Base-by-base conservation (phyloP, 2,329 filamentous ascomycete species). In the Plectosphaerella cucumerina region DNA sequence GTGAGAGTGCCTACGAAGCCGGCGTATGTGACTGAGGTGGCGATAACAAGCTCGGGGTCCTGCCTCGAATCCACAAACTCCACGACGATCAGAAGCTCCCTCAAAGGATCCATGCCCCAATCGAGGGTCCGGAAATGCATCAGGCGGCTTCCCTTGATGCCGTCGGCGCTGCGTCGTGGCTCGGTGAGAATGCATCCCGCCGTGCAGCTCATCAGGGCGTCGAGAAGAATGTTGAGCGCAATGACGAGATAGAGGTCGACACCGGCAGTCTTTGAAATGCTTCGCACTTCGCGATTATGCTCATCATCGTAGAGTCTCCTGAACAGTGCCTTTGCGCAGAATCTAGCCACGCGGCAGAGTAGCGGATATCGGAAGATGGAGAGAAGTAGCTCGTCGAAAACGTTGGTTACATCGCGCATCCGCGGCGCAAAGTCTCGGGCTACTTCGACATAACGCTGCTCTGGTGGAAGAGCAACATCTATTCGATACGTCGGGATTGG, bases 171-270 rank as follows among this genome's bases (percentile, higher is more conserved):
- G 60, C 61, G n/a, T 52, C 58, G 17, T 22, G 45, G 50, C 50
- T 23, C 52, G 43, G 48, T 48, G 31, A 47, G 15, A 9, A 52
- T 55, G 15, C 72, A 80, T 20, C 80, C 80, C 53, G 79, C 82
- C 1, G 81, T 85, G 61, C 83, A 86, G 2, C 81, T 82, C 71
- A 86, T 78, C 46, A 86, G 69, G 6, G 77, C 65, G 61, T 86
- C 83, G 1, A 86, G 70, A 3, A 85, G 65, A 3, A 79, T 76
- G 59, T 86, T 86, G 52, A 84, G 72, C 3, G 75, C 74, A 6
- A 86, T 71, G 1, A 86, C 65, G 1, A 85, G 65, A 58, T 81
- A 81, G 57, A 85, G 65, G 3, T 76, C 69, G 5, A 85, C 69
- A 0, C 73, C 76, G 2, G 72, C 74, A 3, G 64, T 67, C 22